Conservation (phyloP, 306 rosid species). For the Malus sieversii region DNA sequence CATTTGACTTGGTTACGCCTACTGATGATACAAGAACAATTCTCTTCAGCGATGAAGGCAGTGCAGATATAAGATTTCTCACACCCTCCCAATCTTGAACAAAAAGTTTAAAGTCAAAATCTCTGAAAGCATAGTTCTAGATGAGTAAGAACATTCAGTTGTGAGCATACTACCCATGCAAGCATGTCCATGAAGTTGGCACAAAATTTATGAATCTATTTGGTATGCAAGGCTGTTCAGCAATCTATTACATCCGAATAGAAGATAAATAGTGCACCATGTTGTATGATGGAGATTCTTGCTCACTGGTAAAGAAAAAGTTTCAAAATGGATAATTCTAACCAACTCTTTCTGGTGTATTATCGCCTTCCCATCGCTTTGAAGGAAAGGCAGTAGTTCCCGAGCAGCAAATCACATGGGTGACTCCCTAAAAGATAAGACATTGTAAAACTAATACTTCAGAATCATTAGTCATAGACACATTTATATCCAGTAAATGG, state of each 20-base stretch:
- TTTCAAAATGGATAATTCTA: slow-evolving; percentile 19
- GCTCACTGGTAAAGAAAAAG: background rate
- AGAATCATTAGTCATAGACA: background rate
- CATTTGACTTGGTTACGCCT: slow-evolving; percentile 90
- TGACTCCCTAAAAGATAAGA: slow-evolving; percentile 66
- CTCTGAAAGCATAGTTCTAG: background rate
- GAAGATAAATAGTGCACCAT: background rate
- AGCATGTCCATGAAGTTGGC: too few relatives aligned
- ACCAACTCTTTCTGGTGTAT: slow-evolving; percentile 92
- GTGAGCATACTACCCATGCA: background rate
- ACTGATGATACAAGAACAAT: slow-evolving; percentile 89
- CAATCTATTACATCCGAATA: background rate
- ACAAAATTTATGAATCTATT: background rate
- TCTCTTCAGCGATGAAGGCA: slow-evolving; percentile 74
- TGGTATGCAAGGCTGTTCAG: background rate
- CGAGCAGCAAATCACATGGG: slow-evolving; percentile 92
- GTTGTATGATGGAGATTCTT: background rate
- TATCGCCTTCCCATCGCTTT: slow-evolving; percentile 80
- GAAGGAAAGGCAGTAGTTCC: slow-evolving; percentile 99
- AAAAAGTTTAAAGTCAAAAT: slow-evolving; percentile 10
- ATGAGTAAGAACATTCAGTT: background rate
- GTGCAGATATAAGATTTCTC: slow-evolving; percentile 69
- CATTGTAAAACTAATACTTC: slow-evolving; percentile 3
- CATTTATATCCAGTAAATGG: background rate
- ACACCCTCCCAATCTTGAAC: slow-evolving; percentile 93